phyloP scores from a whole-genome alignment of 2,329 filamentous ascomycete species.

The Colletotrichum karsti region DNA sequence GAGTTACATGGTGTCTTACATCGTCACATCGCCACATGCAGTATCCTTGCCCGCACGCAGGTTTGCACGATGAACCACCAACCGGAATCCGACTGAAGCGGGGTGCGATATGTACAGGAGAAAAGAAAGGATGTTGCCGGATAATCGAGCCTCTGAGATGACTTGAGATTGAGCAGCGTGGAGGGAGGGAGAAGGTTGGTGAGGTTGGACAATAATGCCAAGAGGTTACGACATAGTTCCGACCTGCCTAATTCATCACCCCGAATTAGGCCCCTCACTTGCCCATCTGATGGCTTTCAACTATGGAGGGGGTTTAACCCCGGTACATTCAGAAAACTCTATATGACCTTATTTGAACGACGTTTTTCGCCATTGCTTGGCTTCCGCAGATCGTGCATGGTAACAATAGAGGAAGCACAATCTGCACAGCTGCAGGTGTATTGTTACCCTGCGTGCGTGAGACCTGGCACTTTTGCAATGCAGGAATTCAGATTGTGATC shows the following conservation, averaged over 20 bases:
- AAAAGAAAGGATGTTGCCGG: background rate
- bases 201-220: conserved; percentile 1
- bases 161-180: no score
- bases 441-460: background rate
- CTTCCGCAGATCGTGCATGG: conserved; percentile 6
- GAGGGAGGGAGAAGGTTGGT: background rate
- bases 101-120: background rate
- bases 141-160: background rate
- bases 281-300: background rate
- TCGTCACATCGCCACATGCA: conserved; percentile 14
- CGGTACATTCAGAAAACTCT: background rate
- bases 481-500: background rate
- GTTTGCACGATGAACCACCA: background rate
- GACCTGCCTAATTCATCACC: conserved; percentile 17
- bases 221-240: conserved; percentile 15
- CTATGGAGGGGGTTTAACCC: background rate
- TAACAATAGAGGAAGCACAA: background rate
- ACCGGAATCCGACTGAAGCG: background rate
- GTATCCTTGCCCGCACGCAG: background rate
- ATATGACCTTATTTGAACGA: conserved; percentile 15
- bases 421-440: background rate
- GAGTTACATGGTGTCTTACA: background rate
- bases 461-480: conserved; percentile 10
- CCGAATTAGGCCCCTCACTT: no score
- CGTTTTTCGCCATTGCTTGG: conserved; percentile 19